Evolutionary conservation across 164 flowering plant species (phyloP).

Genomic region (Litsea cubeba): DNA sequence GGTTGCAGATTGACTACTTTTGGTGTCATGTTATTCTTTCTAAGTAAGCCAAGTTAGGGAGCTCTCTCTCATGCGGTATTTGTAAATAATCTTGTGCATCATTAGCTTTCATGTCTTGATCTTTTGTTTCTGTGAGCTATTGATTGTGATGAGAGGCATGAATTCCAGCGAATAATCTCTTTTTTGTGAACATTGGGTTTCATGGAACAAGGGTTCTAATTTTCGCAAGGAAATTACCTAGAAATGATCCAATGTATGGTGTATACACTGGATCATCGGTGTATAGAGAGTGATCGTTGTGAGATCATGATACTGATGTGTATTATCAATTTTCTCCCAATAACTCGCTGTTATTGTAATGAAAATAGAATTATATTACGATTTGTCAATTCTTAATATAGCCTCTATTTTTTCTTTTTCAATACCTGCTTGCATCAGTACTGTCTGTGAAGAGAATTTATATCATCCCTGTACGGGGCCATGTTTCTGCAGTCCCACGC

Average conservation of each 20-base stretch:
- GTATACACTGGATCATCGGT: background rate
- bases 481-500: background rate
- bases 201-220: constrained; percentile 5
- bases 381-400: no score
- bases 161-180: background rate
- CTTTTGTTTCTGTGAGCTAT: constrained; percentile 13
- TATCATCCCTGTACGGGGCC: background rate
- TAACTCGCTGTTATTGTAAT: background rate
- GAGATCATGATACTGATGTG: constrained; percentile 1
- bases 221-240: background rate
- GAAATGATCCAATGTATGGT: background rate
- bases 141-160: constrained; percentile 19
- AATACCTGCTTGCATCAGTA: background rate
- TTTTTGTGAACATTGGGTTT: background rate
- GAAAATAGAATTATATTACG: background rate
- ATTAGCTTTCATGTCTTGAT: background rate
- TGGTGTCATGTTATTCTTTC: background rate
- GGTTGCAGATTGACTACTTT: background rate
- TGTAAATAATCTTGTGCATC: constrained; percentile 25
- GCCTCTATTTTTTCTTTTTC: background rate
- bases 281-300: constrained; percentile 1
- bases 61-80: constrained; percentile 12
- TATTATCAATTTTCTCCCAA: background rate
- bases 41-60: background rate
- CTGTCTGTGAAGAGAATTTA: background rate